Base-by-base conservation (phyloP, 495 filamentous ascomycete genomes). In the Pseudomonodictys pantanalensis region DNA sequence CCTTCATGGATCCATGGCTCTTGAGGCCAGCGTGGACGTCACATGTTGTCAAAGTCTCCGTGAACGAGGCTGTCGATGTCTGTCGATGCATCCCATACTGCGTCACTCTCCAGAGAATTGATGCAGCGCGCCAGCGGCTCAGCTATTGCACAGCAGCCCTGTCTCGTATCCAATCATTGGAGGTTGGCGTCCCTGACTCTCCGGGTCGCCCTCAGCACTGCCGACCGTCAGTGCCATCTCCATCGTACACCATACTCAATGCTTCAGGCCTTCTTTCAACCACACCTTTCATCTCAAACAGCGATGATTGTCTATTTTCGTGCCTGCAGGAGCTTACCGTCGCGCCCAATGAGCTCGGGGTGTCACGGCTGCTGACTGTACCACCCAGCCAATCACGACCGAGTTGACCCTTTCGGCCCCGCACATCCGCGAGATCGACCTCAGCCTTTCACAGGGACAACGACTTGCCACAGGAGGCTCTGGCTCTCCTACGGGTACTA, bases 401-500 rank as follows among this genome's bases (percentile, higher is more conserved):
- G 41, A 3, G 9, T 43, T 29, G 28, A 62, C n/a, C 33, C 44
- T 43, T 51, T 52, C 47, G 51, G 43, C 58, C 52, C 58, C 58
- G 46, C 58, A 23, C 29, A 54, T 62, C n/a, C 38, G 43, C 51
- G 51, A 56, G 35, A 35, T 42, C 33, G 28, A 9, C 32, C 20
- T 26, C 33, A 50, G 44, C n/a, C n/a, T 41, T 18, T 11, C 58
- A 44, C 55, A 8, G 20, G 18, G 24, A 9, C 15, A 28, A 49
- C 28, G n/a, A 50, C 39, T 30, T 62, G 51, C 44, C 43, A 29
- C 52, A 43, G 29, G 38, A 46, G 50, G 58, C 58, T 54, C 50
- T 54, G 49, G 58, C 32, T 53, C 49, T 56, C 52, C 58, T 45
- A 62, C 44, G 47, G 51, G 45, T 22, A 28, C 43, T 56, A 54